These are phyloP conservation scores for Fusarium nelsonii DNA, from an alignment of 2,329 filamentous ascomycete species.

Conservation along the genomic window DNA sequence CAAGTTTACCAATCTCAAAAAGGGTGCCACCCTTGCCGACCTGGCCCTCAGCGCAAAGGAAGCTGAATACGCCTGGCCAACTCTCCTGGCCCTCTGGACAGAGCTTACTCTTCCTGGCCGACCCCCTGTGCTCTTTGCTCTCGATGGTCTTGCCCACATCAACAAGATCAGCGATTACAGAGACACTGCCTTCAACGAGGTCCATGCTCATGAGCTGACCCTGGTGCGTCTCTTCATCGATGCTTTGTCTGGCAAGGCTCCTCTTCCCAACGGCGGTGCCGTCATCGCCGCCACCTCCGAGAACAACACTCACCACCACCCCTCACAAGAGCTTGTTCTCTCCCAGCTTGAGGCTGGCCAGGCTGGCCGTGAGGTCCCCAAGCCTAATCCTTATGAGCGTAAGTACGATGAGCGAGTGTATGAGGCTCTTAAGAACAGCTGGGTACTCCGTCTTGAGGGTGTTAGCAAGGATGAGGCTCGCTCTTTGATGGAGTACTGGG, in stretches of 20 bases:
- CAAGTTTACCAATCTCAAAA: conserved; percentile 59
- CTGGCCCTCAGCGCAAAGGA: conserved; percentile 80
- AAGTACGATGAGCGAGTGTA: conserved; percentile 70
- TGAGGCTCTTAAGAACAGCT: conserved; percentile 63
- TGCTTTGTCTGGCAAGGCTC: conserved; percentile 71
- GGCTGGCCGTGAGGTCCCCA: conserved; percentile 54
- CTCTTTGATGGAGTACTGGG: conserved; percentile 92
- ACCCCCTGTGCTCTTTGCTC: conserved; percentile 74
- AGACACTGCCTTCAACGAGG: conserved; percentile 74
- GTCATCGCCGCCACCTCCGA: conserved; percentile 80
- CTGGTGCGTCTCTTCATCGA: conserved; percentile 81
- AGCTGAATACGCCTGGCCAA: conserved; percentile 80
- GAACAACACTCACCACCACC: conserved; percentile 74
- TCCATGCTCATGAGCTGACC: conserved; percentile 88
- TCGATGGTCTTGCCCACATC: conserved; percentile 85
- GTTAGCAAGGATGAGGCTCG: conserved; percentile 81
- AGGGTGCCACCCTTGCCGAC: conserved; percentile 73
- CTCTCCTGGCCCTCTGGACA: conserved; percentile 83
- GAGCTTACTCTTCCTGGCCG: conserved; percentile 74
- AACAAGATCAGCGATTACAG: conserved; percentile 85
- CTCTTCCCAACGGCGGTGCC: conserved; percentile 79
- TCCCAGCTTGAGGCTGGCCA: conserved; percentile 64
- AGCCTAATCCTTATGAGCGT: conserved; percentile 65
- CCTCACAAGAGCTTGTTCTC: conserved; percentile 77
- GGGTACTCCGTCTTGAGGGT: conserved; percentile 71